phyloP scores from a whole-genome alignment of 495 filamentous ascomycete species.

The Chlorociboria aeruginascens region DNA sequence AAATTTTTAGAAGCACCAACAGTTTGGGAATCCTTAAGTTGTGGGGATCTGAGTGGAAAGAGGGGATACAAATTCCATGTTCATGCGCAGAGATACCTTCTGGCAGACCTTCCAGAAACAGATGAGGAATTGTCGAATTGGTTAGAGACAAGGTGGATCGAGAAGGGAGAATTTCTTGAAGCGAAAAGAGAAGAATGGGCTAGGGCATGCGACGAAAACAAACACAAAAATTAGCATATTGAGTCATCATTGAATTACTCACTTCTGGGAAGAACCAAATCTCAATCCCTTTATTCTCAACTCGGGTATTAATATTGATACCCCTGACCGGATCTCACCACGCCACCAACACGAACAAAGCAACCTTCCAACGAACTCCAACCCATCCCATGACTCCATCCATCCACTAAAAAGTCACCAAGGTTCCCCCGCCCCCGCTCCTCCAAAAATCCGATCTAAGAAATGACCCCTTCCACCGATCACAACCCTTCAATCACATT shows the following conservation, averaged over 20 bases:
- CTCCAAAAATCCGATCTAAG: not conserved
- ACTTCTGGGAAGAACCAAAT: not conserved
- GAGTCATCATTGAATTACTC: not conserved
- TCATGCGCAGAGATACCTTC: conserved; percentile 32
- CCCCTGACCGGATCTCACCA: too few species aligned
- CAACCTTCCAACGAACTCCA: not conserved
- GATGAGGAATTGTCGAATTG: conserved; percentile 36
- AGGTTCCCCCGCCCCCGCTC: not conserved
- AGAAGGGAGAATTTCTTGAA: conserved; percentile 42
- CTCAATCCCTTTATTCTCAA: too few species aligned
- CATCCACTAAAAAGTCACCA: not conserved
- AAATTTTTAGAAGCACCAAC: conserved; percentile 35
- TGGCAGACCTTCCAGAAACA: conserved; percentile 31
- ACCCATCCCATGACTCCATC: not conserved
- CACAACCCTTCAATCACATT: not conserved
- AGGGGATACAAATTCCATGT: conserved; percentile 37
- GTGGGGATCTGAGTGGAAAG: conserved; percentile 24
- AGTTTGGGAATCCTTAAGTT: conserved; percentile 38
- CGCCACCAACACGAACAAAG: too few species aligned
- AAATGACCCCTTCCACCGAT: not conserved
- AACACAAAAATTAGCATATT: not conserved
- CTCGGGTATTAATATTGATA: too few species aligned
- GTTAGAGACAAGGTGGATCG: conserved; percentile 41
- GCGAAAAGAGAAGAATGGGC: conserved; percentile 21
- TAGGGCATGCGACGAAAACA: not conserved